Evolutionary conservation across 148 eudicot species (phyloP), one percentile per base, ranked within the genome.

Genomic region (Amaranthus hypochondriacus): DNA sequence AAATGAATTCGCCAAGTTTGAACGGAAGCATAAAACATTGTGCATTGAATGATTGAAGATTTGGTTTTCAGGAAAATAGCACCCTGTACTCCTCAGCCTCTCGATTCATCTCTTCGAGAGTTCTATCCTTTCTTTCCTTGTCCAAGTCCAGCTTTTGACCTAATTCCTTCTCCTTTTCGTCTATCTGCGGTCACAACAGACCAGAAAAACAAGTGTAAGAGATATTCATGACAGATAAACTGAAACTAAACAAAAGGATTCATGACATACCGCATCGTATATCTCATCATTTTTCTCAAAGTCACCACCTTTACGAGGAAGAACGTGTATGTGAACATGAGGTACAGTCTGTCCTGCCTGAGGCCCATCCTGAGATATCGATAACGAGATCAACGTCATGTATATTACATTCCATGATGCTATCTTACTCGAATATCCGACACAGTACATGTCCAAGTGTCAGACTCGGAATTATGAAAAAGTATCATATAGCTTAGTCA

Each of bases 311-410:
- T 86, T 89, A 11, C 98, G 84, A 13, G 98, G 98, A 56, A 94
- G 76, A 49, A 94, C 79, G 78, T 94, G 98, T 71, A 94, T 84
- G 72, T 94, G 98, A 71, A 94, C 96, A 82, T 94, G 98, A 9
- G 98, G 85, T 43, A 94, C 98, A 3, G 90, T 83, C 76, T 94
- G 97, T 53, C 97, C 98, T 53, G 98, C 91, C 82, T 89, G 88
- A 6, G 96, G 97, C 28, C 98, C 98, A 78, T 91, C 98, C 98
- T 94, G 75, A 43, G 54, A 57, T 47, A 69, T 61, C 64, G 39
- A 28, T 28, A 28, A 28, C 39, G 39, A 28, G 39, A 28, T 28
- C 39, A 28, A 28, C 39, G 2, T 28, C 39, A 28, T 28, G 39
- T 28, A 28, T 28, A 28, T 28, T 28, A 28, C 39, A 28, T 28